Percentiles rank a stretch among this genome's conserved stretches.
These are phyloP conservation scores for Gossypium sturtianum DNA, from an alignment of 345 rosid genomes.

Conservation along the genomic window DNA sequence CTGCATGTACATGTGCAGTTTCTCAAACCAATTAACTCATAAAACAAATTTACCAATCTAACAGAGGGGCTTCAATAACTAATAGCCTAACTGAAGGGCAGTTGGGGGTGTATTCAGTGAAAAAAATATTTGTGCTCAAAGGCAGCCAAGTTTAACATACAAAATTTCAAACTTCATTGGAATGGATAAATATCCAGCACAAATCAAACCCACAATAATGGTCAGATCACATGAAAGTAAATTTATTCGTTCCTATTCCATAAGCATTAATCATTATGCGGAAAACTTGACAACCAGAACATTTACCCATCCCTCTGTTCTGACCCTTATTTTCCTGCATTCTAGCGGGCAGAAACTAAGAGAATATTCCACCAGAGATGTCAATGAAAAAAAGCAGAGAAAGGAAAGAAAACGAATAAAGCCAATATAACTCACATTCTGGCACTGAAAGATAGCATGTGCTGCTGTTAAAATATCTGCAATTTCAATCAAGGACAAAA, in stretches of 20 bases:
- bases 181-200: not conserved
- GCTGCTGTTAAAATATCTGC: slow-evolving; percentile 92
- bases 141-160: not conserved
- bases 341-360: not conserved
- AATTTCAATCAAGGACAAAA: slow-evolving; percentile 22
- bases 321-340: not conserved
- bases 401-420: not conserved
- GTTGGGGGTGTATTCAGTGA: not conserved
- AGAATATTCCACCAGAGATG: not conserved
- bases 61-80: not conserved
- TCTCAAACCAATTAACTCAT: not conserved
- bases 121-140: not conserved
- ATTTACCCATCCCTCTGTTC: not conserved
- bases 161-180: not conserved
- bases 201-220: not conserved
- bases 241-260: not conserved
- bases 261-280: not conserved
- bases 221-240: not conserved
- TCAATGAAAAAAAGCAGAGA: not conserved
- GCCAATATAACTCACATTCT: slow-evolving; percentile 50
- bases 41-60: not conserved
- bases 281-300: not conserved
- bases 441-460: slow-evolving; percentile 68
- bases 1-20: not conserved
- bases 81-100: not conserved